These are phyloP conservation scores for Arctium minus DNA, from an alignment of 129 eudicot species.

Conservation along the genomic window DNA sequence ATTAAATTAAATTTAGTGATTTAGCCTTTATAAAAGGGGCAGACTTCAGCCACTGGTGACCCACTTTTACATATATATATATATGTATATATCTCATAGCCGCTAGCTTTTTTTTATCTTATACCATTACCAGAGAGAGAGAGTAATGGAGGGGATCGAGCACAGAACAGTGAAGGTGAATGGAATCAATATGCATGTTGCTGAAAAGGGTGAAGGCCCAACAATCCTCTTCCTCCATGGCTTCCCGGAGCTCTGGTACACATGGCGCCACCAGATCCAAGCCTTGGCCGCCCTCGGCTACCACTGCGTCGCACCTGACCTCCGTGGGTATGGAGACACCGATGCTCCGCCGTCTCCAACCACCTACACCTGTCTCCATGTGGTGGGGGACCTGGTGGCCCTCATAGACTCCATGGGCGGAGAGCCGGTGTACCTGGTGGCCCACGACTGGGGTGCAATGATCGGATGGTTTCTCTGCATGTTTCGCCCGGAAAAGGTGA, in stretches of 20 bases:
- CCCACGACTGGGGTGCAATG: constrained; percentile 89
- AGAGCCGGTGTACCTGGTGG: constrained; percentile 61
- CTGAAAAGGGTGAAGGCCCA: constrained; percentile 72
- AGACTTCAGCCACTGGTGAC: neutral
- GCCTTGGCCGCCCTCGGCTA: constrained; percentile 63
- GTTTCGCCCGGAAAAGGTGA: constrained; percentile 74
- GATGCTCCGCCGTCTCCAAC: constrained; percentile 49
- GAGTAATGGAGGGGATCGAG: constrained; percentile 53
- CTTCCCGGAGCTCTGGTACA: constrained; percentile 89
- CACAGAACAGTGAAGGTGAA: constrained; percentile 53
- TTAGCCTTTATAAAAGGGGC: neutral
- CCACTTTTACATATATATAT: neutral
- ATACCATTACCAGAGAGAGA: no score
- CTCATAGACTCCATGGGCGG: constrained; percentile 54
- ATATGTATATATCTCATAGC: no score
- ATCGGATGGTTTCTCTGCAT: constrained; percentile 77
- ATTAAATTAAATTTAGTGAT: neutral
- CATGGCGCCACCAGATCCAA: constrained; percentile 82
- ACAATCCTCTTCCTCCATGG: constrained; percentile 79
- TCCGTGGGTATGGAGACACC: constrained; percentile 85
- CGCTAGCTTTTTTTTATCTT: no score
- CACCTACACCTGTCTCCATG: constrained; percentile 55
- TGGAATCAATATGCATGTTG: constrained; percentile 83
- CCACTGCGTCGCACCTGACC: constrained; percentile 84
- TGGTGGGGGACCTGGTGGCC: constrained; percentile 72